Percentiles rank a stretch among this genome's conserved stretches.
Evolutionary conservation across 2,329 filamentous ascomycete genomes (phyloP).

Genomic region (Neurospora sp.): DNA sequence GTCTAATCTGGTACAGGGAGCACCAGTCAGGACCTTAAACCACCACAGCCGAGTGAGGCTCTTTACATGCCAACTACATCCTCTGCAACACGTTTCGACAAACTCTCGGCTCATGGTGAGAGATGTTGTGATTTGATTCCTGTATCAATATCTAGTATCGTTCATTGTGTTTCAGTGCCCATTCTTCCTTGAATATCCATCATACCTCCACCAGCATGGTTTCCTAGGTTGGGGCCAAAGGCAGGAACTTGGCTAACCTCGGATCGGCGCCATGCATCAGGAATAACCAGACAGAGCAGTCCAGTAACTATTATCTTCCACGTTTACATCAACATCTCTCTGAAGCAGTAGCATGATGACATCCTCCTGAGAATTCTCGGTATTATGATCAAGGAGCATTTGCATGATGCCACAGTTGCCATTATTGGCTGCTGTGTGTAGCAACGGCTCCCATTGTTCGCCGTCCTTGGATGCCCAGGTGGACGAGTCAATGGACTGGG

Average conservation of each 20-base stretch:
- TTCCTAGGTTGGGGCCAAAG: background rate
- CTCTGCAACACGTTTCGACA: background rate
- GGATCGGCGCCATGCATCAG: conserved; percentile 1
- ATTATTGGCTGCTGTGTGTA: conserved; percentile 2
- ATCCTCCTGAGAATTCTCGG: background rate
- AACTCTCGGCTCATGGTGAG: background rate
- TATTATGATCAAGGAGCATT: conserved; percentile 1
- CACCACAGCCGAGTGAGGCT: background rate
- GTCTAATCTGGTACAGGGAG: background rate
- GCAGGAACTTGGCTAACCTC: background rate
- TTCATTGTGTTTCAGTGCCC: background rate
- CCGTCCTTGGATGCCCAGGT: background rate
- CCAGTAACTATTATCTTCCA: background rate
- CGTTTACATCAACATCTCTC: background rate
- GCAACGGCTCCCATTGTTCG: background rate
- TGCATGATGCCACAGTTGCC: background rate
- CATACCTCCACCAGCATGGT: background rate
- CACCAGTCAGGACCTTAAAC: background rate
- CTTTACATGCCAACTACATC: background rate
- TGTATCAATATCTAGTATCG: background rate
- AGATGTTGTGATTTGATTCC: background rate
- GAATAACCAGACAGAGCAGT: background rate
- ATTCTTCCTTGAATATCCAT: background rate
- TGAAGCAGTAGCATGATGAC: conserved; percentile 1
- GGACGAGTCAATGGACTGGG: background rate